Base-by-base conservation (phyloP, 129 eudicot genomes). In the Arctium minus region DNA sequence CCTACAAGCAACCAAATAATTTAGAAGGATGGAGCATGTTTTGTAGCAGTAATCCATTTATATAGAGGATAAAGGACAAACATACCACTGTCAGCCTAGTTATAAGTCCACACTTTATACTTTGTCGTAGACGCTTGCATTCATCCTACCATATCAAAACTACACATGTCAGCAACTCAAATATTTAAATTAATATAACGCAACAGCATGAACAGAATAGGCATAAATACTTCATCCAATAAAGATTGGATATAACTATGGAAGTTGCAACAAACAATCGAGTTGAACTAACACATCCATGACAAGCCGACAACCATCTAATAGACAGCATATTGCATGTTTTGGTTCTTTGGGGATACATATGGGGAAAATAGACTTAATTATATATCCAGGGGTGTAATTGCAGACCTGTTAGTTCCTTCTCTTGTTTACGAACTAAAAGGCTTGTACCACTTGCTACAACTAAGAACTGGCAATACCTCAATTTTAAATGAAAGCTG, bases 71-170 rank as follows among this genome's bases (percentile, higher is more conserved):
- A 6, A 29, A 42, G n/a, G 73, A 8, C 30, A 68, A 33, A 79
- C 81, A 86, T 91, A 96, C 99, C 98, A 96, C 99, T 53, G 90
- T 96, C 91, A 89, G 87, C 75, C 90, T 82, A 67, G 79, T 88
- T 81, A 92, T 86, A 17, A 96, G 89, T 74, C 98, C 99, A 86
- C 96, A 93, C 87, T 93, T 96, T 68, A 96, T 93, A 82, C 99
- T 96, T 86, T 93, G 98, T 48, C 97, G 96, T 81, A 96, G 84
- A 44, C 99, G 97, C 87, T 92, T 92, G 94, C 99, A 96, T 88
- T 96, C 99, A 82, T 96, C 99, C 99, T 96, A 85, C 33, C 38
- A 79, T 32, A 75, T 70, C 53, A 75, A 81, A 62, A 22, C 71
- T 29, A 40, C 37, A 42, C 70, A 74, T 30, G 53, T 88, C 81